These are phyloP conservation scores for Penicillium sp. DNA, from an alignment of 2,329 filamentous ascomycete species.

Conservation along the genomic window DNA sequence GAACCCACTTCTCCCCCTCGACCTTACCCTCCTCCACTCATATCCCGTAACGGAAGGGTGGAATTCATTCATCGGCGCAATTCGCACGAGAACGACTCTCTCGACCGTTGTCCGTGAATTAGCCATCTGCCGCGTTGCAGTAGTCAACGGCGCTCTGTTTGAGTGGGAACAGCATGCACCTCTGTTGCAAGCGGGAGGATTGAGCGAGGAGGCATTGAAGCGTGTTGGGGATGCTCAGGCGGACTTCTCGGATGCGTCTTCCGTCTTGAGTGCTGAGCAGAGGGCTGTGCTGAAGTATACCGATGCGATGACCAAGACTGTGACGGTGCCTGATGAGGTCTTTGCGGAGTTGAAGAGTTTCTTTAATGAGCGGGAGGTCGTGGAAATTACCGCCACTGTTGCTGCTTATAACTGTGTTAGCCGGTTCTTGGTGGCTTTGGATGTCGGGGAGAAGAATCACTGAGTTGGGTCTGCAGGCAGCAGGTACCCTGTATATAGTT, in stretches of 20 bases:
- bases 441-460: conserved; percentile 52
- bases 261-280: conserved; percentile 55
- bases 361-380: conserved; percentile 68
- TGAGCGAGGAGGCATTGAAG: conserved; percentile 47
- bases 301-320: conserved; percentile 77
- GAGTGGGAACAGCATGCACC: conserved; percentile 80
- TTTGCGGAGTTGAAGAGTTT: conserved; percentile 60
- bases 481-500: too few relatives aligned
- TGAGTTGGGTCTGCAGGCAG: conserved; percentile 1
- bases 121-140: conserved; percentile 75
- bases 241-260: conserved; percentile 23
- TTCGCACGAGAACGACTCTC: conserved; percentile 52
- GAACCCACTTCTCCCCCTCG: conserved; percentile 50
- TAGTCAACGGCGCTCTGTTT: conserved; percentile 77
- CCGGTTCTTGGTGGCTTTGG: conserved; percentile 74
- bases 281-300: conserved; percentile 68
- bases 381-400: conserved; percentile 76
- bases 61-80: conserved; percentile 56
- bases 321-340: conserved; percentile 64
- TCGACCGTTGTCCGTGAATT: conserved; percentile 62
- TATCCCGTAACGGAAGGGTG: conserved; percentile 56
- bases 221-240: conserved; percentile 33
- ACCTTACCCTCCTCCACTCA: conserved; percentile 53
- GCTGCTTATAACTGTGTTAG: conserved; percentile 83
- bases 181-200: conserved; percentile 59